phyloP scores from a whole-genome alignment of 2,329 filamentous ascomycete genomes.

The Alternaria triticimaculans region DNA sequence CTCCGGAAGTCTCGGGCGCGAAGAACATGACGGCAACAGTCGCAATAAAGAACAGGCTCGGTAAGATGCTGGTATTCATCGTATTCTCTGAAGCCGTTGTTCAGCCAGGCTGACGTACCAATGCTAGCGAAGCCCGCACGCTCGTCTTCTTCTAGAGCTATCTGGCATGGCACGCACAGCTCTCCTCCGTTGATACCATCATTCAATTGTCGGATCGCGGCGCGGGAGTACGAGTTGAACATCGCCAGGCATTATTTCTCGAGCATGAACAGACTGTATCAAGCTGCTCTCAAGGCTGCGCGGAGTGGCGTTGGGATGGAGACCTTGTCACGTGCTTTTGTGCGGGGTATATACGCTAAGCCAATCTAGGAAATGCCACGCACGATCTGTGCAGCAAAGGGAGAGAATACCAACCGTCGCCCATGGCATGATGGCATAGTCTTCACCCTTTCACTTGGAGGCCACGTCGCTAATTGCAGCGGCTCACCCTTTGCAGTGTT shows the following conservation, averaged over 20 bases:
- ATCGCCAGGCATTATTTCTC: background rate
- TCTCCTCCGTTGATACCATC: background rate
- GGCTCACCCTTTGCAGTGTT: no score
- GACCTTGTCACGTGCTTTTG: background rate
- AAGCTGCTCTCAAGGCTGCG: no score
- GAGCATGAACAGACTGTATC: no score
- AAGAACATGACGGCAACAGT: constrained; percentile 1
- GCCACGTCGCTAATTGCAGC: background rate
- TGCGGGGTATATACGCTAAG: background rate
- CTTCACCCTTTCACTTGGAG: no score
- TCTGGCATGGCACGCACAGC: constrained; percentile 6
- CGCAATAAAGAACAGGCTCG: constrained; percentile 6
- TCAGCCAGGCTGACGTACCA: background rate
- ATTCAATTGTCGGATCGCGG: background rate
- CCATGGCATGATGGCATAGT: no score
- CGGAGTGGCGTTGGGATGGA: background rate
- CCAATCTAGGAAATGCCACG: background rate
- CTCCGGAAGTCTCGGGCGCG: background rate
- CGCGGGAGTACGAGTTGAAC: background rate
- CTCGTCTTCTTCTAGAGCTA: constrained; percentile 4
- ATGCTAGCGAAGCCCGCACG: background rate
- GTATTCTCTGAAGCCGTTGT: background rate
- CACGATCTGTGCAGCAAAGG: no score
- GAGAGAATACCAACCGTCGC: no score
- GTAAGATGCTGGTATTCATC: background rate